These are phyloP conservation scores for Populus nigra DNA, from an alignment of 345 rosid species.

Conservation along the genomic window DNA sequence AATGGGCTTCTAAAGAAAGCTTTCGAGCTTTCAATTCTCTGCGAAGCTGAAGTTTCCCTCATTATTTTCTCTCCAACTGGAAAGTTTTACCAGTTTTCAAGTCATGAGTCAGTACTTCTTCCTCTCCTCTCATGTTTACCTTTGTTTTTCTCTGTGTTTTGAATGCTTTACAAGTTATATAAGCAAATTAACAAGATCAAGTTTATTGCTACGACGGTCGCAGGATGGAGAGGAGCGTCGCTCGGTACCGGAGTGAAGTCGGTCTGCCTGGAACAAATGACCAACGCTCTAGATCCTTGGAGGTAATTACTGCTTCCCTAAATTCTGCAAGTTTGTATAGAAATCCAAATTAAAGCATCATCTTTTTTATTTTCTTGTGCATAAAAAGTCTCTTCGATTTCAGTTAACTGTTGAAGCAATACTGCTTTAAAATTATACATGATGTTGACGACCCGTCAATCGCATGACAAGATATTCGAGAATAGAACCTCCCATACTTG, in stretches of 20 bases:
- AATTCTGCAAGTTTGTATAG: too few species aligned
- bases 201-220: neutral
- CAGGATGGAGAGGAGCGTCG: slow-evolving; percentile 49
- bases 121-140: neutral
- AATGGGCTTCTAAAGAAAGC: slow-evolving; percentile 65
- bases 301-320: slow-evolving; percentile 33
- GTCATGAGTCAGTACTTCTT: slow-evolving; percentile 38
- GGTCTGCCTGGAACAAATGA: slow-evolving; percentile 31
- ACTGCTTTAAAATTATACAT: too few species aligned
- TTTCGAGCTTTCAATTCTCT: slow-evolving; percentile 60
- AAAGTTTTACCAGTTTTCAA: slow-evolving; percentile 48
- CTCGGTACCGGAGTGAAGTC: slow-evolving; percentile 41
- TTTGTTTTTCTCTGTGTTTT: neutral
- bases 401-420: too few species aligned
- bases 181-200: neutral
- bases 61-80: slow-evolving; percentile 56
- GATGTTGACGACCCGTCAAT: too few species aligned
- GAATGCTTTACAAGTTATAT: neutral
- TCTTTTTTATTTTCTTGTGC: neutral
- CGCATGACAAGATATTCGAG: too few species aligned
- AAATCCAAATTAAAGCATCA: neutral
- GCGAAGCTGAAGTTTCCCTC: slow-evolving; percentile 61
- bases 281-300: slow-evolving; percentile 22
- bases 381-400: too few species aligned
- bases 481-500: too few species aligned